Evolutionary conservation across 2,329 filamentous ascomycete species (phyloP), one percentile per base, ranked within the genome.

Genomic region (Fusarium virguliforme): DNA sequence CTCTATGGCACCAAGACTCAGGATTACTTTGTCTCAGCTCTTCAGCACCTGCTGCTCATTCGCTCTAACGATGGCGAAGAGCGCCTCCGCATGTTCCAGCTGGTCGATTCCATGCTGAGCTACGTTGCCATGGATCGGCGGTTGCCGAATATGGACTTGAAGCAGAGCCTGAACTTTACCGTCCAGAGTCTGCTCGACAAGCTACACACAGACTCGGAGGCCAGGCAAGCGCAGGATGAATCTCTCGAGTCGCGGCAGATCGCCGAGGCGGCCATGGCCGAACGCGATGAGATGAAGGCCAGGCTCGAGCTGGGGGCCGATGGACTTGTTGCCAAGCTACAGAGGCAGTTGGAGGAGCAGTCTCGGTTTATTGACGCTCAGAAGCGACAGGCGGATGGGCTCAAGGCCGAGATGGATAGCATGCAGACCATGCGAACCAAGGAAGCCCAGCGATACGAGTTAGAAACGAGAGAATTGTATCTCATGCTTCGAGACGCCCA

Each of bases 81-180:
- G 81, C 90, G 94, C 13, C 83, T 98, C 68, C 91, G 94, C 54
- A 96, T 98, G 92, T 99, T 98, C 83, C 96, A 98, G 84, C 89
- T 99, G 30, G 95, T 98, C 30, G 96, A 99, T 82, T 92, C 94
- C n/a, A 98, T 98, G 94, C 90, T 99, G 72, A 97, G 94, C 81
- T 98, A 98, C 81, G 95, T 99, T 69, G 95, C 95, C 75, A 99
- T 99, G 95, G 96, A 99, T 81, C 90, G 96, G 78, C 89, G 96
- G 70, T 83, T 98, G 71, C 96, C 96, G 40, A 95, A 99, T 81
- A 95, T 98, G 90, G 96, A 99, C 80, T 88, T 99, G 65, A 98
- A 98, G 84, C 95, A 98, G 81, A 97, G 94, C 78, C 88, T 99
- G 72, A 98, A 97, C 80, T 98, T 98, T 77, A 98, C 95, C 0